These are phyloP conservation scores for Nicotiana noctiflora DNA, from an alignment of 257 asterid species.

Conservation along the genomic window DNA sequence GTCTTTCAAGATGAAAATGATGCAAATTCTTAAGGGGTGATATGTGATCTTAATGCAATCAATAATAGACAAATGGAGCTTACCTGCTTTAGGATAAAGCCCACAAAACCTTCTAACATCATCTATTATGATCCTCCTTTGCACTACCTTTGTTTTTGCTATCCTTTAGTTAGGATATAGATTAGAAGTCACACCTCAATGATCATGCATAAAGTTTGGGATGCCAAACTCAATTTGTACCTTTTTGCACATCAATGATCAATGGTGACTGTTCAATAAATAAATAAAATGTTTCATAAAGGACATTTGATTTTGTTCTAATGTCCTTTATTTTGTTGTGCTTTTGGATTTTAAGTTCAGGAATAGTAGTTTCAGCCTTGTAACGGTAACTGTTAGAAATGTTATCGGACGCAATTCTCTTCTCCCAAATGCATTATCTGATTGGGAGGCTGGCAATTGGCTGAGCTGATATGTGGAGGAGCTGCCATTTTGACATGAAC, in stretches of 20 bases:
- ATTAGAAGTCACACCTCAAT: no score
- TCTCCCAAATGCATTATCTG: not conserved
- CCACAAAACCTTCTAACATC: no score
- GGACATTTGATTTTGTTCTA: not conserved
- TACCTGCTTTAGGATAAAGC: no score
- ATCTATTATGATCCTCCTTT: no score
- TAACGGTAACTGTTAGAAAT: not conserved
- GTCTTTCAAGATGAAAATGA: not conserved
- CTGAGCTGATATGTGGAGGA: not conserved
- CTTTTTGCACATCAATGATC: no score
- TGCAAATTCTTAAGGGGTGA: not conserved
- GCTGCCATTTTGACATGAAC: not conserved
- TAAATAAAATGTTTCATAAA: not conserved
- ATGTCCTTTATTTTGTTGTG: not conserved
- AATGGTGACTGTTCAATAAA: no score
- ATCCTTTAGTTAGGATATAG: no score
- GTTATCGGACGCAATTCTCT: not conserved
- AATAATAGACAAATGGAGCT: no score
- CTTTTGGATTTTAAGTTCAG: not conserved
- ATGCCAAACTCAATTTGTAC: no score
- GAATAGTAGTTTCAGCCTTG: not conserved
- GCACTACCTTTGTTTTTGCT: no score
- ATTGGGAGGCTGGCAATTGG: not conserved
- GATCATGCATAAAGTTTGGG: no score
- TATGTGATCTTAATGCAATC: not conserved